Percentiles rank a stretch among this genome's conserved stretches.
These are phyloP conservation scores for Austroboletus eburneus DNA, from an alignment of 768 basidiomycete species.

Conservation along the genomic window DNA sequence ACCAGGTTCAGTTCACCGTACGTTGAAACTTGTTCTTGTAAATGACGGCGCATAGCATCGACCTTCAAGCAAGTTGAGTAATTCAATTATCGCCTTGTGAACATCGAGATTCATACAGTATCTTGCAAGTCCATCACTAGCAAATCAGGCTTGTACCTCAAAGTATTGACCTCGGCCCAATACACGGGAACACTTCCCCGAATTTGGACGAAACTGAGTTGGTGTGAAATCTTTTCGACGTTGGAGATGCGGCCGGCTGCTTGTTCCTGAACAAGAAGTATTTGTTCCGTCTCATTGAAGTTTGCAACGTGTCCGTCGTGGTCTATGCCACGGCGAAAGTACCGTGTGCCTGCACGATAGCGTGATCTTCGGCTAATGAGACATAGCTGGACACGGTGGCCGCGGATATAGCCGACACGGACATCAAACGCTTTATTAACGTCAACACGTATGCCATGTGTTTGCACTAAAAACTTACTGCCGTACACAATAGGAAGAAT, in stretches of 20 bases:
- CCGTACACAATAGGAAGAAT: conserved; percentile 94
- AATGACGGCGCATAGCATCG: conserved; percentile 66
- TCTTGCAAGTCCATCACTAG: conserved; percentile 92
- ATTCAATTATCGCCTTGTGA: neutral
- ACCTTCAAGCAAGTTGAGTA: conserved; percentile 40
- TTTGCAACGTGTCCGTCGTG: conserved; percentile 88
- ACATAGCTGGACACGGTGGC: conserved; percentile 73
- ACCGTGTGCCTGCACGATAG: conserved; percentile 93
- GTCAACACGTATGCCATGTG: conserved; percentile 1
- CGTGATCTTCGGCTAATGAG: conserved; percentile 93
- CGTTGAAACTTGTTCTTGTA: conserved; percentile 61
- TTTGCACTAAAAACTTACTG: conserved; percentile 55
- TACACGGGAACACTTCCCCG: conserved; percentile 92
- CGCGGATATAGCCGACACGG: conserved; percentile 69
- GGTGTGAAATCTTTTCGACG: conserved; percentile 48
- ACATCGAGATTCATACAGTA: conserved; percentile 52
- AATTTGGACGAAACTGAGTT: conserved; percentile 88
- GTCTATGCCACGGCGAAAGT: conserved; percentile 93
- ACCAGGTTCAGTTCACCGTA: conserved; percentile 83
- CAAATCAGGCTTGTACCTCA: conserved; percentile 94
- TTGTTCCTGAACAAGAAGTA: conserved; percentile 71
- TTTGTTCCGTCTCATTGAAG: conserved; percentile 97
- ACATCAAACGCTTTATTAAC: conserved; percentile 73
- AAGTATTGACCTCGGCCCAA: conserved; percentile 95
- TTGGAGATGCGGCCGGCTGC: conserved; percentile 37